Base-by-base conservation (phyloP, 2,329 filamentous ascomycete genomes). In the Fusarium sp. region DNA sequence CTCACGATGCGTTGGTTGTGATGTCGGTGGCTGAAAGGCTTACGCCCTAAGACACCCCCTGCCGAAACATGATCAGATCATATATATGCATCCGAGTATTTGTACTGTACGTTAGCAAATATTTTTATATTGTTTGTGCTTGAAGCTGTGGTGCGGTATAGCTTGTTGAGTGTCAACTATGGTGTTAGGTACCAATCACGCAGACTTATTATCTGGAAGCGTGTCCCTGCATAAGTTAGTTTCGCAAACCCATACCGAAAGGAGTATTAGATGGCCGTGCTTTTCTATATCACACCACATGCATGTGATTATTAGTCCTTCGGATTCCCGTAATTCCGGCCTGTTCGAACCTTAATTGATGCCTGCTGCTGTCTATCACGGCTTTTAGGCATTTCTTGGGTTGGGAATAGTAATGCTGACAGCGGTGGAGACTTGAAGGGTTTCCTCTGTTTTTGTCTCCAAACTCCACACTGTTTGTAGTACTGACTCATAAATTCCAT, bases 1-100 rank as follows among this genome's bases (percentile, higher is more conserved):
- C 37, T 19, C 26, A 17, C 35, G 15, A 37, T 37, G 35, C 8
- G 35, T 37, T n/a, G 9, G 17, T 37, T 28, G 46, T 52, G 53
- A 56, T 52, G 46, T 52, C 6, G 35, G 53, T 56, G 46, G 53
- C 53, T 52, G 19, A 13, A 33, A n/a, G 32, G 44, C 37, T 50
- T 39, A 45, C 44, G 19, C 17, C n/a, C 52, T 4, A 55, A 45
- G 44, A 55, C 39, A 6, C 37, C 52, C 52, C 44, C 44, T 37
- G 35, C 17, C 19, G 35, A n/a, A 17, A 37, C 11, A 14, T 37
- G 35, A 19, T 37, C 8, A n/a, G n/a, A n/a, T 10, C 35, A 37
- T 37, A n/a, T 9, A 10, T 37, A 6, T 37, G 15, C 33, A 35
- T n/a, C 14, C 7, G 33, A 35, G 14, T 7, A 15, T 35, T 35